Base-by-base conservation (phyloP, 179 eudicot species). In the Heliamphora pulchella region DNA sequence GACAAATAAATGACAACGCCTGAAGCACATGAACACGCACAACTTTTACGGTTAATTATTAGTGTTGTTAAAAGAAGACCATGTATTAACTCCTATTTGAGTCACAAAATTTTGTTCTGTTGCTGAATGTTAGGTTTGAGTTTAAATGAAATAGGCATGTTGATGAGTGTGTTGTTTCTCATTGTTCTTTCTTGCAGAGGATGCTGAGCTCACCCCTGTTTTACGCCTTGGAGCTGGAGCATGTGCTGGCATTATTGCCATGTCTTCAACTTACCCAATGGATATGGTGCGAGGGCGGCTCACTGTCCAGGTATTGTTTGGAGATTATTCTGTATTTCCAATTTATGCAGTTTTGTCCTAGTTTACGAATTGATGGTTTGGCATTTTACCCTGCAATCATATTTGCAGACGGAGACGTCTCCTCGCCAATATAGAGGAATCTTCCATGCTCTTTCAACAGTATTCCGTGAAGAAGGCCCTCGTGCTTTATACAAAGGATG, bases 221-320 rank as follows among this genome's bases (percentile, higher is more conserved):
- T 79, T 96, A 83, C 97, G 98, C 76, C 98, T 96, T 80, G 99
- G 97, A 76, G 97, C 98, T 58, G 99, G 99, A 83, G 97, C 98
- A 43, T 94, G 96, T 89, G 97, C 97, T 87, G 99, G 99, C 75
- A 96, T 96, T 5, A 91, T 96, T 87, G 98, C 97, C 83, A 96
- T 96, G 99, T 96, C 97, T 39, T 97, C 98, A n/a, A 96, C 98
- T 61, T 96, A 96, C 74, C 99, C 99, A 44, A 92, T 94, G 99
- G 99, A 96, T 83, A 75, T 96, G 93, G 98, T 94, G 4, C 93
- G 99, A 85, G 99, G 98, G 75, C 87, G 99, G 53, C 81, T 94
- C 53, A 96, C 99, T 79, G 99, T 94, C 74, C 99, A 96, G 98
- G 97, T 93, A 91, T 55, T 15, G 7, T 72, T 66, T 75, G 20